These are phyloP conservation scores for Daldinia caldariorum DNA, from an alignment of 495 filamentous ascomycete species.

Conservation along the genomic window DNA sequence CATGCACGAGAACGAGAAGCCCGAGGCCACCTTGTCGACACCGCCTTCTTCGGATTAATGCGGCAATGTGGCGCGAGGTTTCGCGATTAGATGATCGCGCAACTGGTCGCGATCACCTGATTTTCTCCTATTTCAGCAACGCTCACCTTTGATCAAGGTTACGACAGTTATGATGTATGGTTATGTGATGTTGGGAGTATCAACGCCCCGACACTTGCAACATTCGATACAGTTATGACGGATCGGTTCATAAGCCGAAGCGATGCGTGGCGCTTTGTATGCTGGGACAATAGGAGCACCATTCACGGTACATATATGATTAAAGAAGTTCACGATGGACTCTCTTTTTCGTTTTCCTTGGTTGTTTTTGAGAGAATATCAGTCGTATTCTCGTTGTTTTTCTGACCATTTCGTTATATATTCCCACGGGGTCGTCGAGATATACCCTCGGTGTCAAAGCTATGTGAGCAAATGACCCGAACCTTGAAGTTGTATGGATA, in stretches of 20 bases:
- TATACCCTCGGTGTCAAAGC: conserved; percentile 32
- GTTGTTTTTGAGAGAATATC: conserved; percentile 13
- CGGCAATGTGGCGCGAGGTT: too few species aligned
- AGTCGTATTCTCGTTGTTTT: conserved; percentile 2
- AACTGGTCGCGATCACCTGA: conserved; percentile 15
- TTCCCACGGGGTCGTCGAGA: conserved; percentile 25
- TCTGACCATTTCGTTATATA: background rate
- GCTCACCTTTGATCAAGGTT: conserved; percentile 9
- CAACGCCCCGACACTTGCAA: conserved; percentile 6
- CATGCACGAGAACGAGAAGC: conserved; percentile 38
- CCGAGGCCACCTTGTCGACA: conserved; percentile 17
- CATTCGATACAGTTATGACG: conserved; percentile 15
- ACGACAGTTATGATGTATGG: conserved; percentile 22
- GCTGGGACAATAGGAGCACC: background rate
- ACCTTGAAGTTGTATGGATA: conserved; percentile 23
- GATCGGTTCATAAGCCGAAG: conserved; percentile 4
- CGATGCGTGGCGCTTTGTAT: background rate
- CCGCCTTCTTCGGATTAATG: conserved; percentile 36
- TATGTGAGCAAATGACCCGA: conserved; percentile 7
- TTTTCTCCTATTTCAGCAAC: conserved; percentile 18
- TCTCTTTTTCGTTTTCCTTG: background rate
- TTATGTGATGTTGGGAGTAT: conserved; percentile 14
- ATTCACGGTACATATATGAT: background rate
- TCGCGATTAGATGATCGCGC: conserved; percentile 10
- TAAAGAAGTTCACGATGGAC: background rate